Evolutionary conservation across 2,329 filamentous ascomycete species (phyloP).

Genomic region (Paracoccidioides lutzii): DNA sequence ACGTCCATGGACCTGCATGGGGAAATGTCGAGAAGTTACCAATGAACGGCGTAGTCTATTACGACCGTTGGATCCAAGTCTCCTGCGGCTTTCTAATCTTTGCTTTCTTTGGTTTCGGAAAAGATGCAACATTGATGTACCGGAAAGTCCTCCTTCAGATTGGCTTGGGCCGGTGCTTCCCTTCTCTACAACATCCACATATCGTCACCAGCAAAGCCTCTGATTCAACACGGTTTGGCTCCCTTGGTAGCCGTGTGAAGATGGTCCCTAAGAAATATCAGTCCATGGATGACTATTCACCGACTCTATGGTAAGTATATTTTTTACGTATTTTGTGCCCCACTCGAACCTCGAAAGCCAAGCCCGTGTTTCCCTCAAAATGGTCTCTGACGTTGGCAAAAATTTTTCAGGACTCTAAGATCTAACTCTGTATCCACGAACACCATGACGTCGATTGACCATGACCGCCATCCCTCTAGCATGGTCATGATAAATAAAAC

Average conservation of each 20-base stretch:
- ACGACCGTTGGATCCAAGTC: slow-evolving; percentile 48
- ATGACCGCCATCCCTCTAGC: neutral
- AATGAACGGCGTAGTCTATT: slow-evolving; percentile 32
- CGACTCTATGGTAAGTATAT: neutral
- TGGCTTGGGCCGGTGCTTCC: slow-evolving; percentile 27
- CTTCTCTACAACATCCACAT: slow-evolving; percentile 13
- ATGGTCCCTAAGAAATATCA: slow-evolving; percentile 16
- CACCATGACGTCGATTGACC: slow-evolving; percentile 1
- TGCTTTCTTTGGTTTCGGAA: slow-evolving; percentile 51
- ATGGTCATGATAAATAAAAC: slow-evolving; percentile 4
- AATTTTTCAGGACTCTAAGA: neutral
- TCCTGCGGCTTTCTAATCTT: slow-evolving; percentile 44
- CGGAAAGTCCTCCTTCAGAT: slow-evolving; percentile 30
- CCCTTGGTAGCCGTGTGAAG: slow-evolving; percentile 18
- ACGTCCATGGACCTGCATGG: slow-evolving; percentile 41
- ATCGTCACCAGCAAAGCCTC: slow-evolving; percentile 9
- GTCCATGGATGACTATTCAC: slow-evolving; percentile 1
- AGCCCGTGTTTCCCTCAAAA: too few species aligned
- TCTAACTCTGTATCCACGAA: slow-evolving; percentile 4
- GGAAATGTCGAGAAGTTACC: slow-evolving; percentile 36
- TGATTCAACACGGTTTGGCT: slow-evolving; percentile 11
- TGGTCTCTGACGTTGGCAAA: neutral
- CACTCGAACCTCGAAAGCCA: neutral
- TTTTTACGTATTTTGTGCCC: neutral
- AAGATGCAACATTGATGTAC: slow-evolving; percentile 47